Base-by-base conservation (phyloP, 768 basidiomycete genomes). In the Phaeotremella fagi region DNA sequence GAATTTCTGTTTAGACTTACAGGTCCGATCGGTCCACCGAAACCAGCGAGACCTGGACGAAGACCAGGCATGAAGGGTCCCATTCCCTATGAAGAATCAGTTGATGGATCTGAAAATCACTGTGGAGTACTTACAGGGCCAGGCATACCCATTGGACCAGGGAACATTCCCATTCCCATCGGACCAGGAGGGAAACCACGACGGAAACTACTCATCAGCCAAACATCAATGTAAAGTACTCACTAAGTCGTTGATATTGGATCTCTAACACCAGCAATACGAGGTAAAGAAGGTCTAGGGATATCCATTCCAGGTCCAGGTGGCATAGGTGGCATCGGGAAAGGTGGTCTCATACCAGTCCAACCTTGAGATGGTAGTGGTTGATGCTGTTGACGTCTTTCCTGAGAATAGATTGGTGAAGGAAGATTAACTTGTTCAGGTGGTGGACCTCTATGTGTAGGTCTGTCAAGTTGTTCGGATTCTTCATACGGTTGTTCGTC, bases 241-340 rank as follows among this genome's bases (percentile, higher is more conserved):
- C 35, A 73, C 64, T 72, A 74, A 36, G 72, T 74, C 35, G 72
- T 71, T 37, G 72, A 72, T 35, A 74, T 72, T 12, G 73, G 71
- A 61, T 74, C 71, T 35, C 73, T 60, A 31, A 67, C 59, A 54
- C 66, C 66, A 37, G 71, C 75, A 28, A 75, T 59, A 12, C 69
- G 55, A 45, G 62, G 69, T 48, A 68, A 37, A 35, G 68, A 67
- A 9, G 71, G 65, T 31, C 68, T 58, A 44, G 77, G 61, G 57
- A 73, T 70, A 16, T 71, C 70, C 18, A 41, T 52, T 28, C 55
- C 54, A 7, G 18, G 18, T 4, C 36, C 36, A 2, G 58, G 60
- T 22, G 66, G 68, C 14, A 58, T 57, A 46, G 52, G 28, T 29
- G 63, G 65, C 55, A 64, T 64, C 16, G 57, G 55, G 45, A 59